These are phyloP conservation scores for Evansstolkia leycettana DNA, from an alignment of 495 filamentous ascomycete species.

Conservation along the genomic window DNA sequence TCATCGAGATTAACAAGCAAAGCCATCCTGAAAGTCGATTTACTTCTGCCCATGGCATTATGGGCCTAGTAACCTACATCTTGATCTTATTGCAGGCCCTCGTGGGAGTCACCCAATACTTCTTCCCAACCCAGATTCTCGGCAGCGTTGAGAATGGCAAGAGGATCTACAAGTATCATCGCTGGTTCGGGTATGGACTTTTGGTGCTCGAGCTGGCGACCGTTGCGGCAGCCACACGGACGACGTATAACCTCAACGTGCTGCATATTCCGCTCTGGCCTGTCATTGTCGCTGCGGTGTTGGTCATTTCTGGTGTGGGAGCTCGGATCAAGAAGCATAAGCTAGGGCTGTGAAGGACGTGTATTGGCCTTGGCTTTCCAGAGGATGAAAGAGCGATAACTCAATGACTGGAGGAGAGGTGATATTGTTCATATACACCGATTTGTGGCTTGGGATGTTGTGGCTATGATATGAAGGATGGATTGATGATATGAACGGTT, in stretches of 20 bases:
- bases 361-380: too few species aligned
- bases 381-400: too few species aligned
- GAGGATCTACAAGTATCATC: slow-evolving; percentile 79
- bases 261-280: slow-evolving; percentile 64
- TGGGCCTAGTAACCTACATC: slow-evolving; percentile 68
- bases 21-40: slow-evolving; percentile 59
- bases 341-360: slow-evolving; percentile 55
- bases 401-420: too few species aligned
- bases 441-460: too few species aligned
- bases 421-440: too few species aligned
- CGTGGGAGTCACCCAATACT: slow-evolving; percentile 72
- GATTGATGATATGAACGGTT: too few species aligned
- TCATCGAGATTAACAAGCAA: slow-evolving; percentile 79
- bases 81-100: slow-evolving; percentile 57
- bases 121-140: slow-evolving; percentile 47
- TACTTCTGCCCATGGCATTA: slow-evolving; percentile 62
- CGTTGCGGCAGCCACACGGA: slow-evolving; percentile 63
- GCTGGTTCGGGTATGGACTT: slow-evolving; percentile 63
- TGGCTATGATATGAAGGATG: too few species aligned
- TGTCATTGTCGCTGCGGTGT: slow-evolving; percentile 43
- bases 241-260: slow-evolving; percentile 47
- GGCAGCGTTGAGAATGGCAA: slow-evolving; percentile 73
- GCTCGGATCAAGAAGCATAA: slow-evolving; percentile 77
- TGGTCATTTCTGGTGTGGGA: slow-evolving; percentile 56
- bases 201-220: slow-evolving; percentile 60